Conservation (phyloP, 164 flowering plant species). For the Vitis labrusca region DNA sequence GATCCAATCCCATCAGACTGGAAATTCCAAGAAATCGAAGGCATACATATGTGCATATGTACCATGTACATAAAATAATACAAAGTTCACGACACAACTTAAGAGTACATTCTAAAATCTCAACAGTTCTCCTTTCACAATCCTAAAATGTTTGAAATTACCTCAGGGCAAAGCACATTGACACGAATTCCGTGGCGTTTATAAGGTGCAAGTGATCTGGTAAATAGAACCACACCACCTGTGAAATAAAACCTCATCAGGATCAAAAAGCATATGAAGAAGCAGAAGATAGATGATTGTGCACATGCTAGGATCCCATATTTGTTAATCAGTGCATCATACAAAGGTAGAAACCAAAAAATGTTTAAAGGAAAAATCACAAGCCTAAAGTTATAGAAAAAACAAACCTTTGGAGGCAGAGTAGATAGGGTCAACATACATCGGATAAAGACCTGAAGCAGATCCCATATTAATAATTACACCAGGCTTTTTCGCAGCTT, state of each 20-base stretch:
- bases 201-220: slow-evolving; percentile 74
- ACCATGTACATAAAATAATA: not conserved
- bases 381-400: slow-evolving; percentile 4
- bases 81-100: not conserved
- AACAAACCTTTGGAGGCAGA: slow-evolving; percentile 80
- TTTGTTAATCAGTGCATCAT: not conserved
- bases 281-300: not conserved
- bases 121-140: not conserved
- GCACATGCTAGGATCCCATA: not conserved
- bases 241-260: slow-evolving; percentile 17
- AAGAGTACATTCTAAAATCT: not conserved
- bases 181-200: slow-evolving; percentile 76
- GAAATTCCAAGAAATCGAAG: not conserved
- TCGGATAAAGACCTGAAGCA: slow-evolving; percentile 90
- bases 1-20: not conserved
- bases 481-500: slow-evolving; percentile 65
- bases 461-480: slow-evolving; percentile 88
- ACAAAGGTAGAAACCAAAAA: not conserved
- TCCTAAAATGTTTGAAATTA: slow-evolving; percentile 22
- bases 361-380: not conserved
- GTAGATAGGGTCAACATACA: slow-evolving; percentile 69
- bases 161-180: slow-evolving; percentile 98
- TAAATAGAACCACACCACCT: slow-evolving; percentile 92
- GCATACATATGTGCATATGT: not conserved
- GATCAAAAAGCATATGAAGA: slow-evolving; percentile 3